Evolutionary conservation across 352 stramenopile genomes (phyloP), one percentile per base, ranked within the genome.

Genomic region (Globisporangium parvum): DNA sequence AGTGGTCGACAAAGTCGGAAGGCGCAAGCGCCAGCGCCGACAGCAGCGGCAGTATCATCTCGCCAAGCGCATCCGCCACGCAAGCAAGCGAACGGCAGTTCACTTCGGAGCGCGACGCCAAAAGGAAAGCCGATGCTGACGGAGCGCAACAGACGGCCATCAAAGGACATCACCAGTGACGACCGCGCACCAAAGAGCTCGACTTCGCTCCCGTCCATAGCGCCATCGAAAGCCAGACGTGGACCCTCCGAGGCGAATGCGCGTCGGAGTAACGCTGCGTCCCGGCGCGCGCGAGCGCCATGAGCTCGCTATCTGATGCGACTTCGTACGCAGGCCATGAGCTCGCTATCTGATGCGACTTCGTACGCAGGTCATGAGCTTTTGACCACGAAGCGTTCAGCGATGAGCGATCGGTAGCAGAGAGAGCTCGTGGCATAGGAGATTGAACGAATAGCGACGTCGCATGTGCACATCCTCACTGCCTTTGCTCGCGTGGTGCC

Each of bases 181-280:
- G 23, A 37, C n/a, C 44, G 41, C 1, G 31, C 37, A 1, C 8
- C n/a, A 18, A 53, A 56, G 48, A 51, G 6, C 21, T 41, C 33
- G 9, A 23, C 40, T 6, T 8, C 42, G 33, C 44, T 63, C 3
- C 57, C 57, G 12, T 31, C 50, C 31, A 63, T 63, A 28, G 23
- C 44, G 21, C 40, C 28, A 11, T 18, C 57, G 4, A 40, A 51
- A 41, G 21, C 6, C 17, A 46, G 14, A 26, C 49, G 44, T 8
- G 2, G n/a, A 6, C 9, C 28, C 14, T 44, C 41, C 9, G 46
- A 53, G 4, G 11, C 23, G 2, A n/a, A 24, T 14, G 47, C 20
- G n/a, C 53, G 55, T 14, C 33, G 55, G 11, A 28, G 31, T 14
- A 49, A 49, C 18, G 49, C 31, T 21, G 44, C 28, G 14, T 47